Base-by-base conservation (phyloP, 2,329 filamentous ascomycete species). In the Xylaria multiplex region DNA sequence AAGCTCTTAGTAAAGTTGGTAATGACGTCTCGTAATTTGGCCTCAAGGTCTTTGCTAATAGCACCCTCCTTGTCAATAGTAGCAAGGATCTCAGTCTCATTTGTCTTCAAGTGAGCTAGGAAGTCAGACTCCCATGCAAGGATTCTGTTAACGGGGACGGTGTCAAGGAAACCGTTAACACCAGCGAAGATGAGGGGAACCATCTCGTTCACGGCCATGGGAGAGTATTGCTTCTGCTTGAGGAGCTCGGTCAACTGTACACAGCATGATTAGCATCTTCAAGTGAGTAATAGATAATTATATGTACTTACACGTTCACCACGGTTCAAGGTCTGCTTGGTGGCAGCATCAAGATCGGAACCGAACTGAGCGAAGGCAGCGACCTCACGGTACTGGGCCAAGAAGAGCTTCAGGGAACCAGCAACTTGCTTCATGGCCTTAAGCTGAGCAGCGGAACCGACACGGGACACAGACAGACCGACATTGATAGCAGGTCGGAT, bases 351-450 rank as follows among this genome's bases (percentile, higher is more conserved):
- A 76, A 99, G 88, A 88, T 99, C 96, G 80, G 96, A 99, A 91
- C 96, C 96, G 90, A 99, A 99, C 86, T 99, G 96, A 77, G 96
- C 95, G 85, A 99, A 99, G 77, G 96, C 96, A 79, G 96, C 96
- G 72, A 99, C 96, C 85, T 99, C 96, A 96, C 96, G 96, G 90
- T 99, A 99, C 88, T 99, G 96, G 78, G 96, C 96, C 92, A 99
- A 93, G 93, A 98, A 99, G 77, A 99, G 93, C 91, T 99, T 99
- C 81, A 99, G 88, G 76, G 95, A 98, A 90, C 96, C 96, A 79
- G 96, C 96, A 78, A 99, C 96, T 89, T 99, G 96, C 91, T 99
- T 99, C 96, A 99, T 99, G 86, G 96, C 94, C 93, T 98, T 99
- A 83, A 98, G 90, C 90, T 99, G 96, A 81, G 96, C 96, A 82